Base-by-base conservation (phyloP, 2,329 filamentous ascomycete species). In the Aspergillus transmontanensis region DNA sequence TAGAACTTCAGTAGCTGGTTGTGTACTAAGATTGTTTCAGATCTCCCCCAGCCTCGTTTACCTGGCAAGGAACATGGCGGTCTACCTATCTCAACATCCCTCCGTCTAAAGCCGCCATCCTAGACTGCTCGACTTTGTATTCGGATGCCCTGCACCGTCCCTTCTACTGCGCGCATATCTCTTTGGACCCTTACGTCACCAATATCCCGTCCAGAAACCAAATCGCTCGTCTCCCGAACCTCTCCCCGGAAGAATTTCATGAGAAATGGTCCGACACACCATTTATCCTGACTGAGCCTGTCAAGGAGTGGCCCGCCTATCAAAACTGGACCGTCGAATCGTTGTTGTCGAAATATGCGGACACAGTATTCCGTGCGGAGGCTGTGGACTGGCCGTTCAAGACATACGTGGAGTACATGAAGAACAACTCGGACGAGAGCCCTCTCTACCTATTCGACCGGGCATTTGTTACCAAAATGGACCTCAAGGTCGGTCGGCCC, bases 381-480 rank as follows among this genome's bases (percentile, higher is more conserved):
- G 91, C 93, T 0, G 94, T 98, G 6, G 93, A 97, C 79, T 98
- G 94, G 94, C 87, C 89, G 0, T 86, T 97, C 66, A 82, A 84
- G n/a, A 91, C 87, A 0, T 98, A 98, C 76, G 82, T 89, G 66
- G 82, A 87, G 51, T 99, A 98, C 78, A 92, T 97, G 90, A 81
- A 83, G 48, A 85, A 90, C 73, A 94, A 87, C 73, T 80, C 80
- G 21, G 94, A 98, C 68, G 95, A 98, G 79, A 94, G 91, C 65
- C 94, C 94, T 0, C 79, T 98, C 1, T 98, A 98, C 75, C 86
- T 98, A 36, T 98, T 98, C 75, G 95, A 98, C 76, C 87, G 90
- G 62, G 86, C 84, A 26, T 98, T 98, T 73, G 92, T 89, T 1
- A 88, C 93, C 70, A 97, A 97, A 78, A 97, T 96, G 88, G 78